Percentiles rank a stretch among this genome's conserved stretches.
Evolutionary conservation across 2,329 filamentous ascomycete species (phyloP).

Genomic region (Aspergillus pseudoviridinutans): DNA sequence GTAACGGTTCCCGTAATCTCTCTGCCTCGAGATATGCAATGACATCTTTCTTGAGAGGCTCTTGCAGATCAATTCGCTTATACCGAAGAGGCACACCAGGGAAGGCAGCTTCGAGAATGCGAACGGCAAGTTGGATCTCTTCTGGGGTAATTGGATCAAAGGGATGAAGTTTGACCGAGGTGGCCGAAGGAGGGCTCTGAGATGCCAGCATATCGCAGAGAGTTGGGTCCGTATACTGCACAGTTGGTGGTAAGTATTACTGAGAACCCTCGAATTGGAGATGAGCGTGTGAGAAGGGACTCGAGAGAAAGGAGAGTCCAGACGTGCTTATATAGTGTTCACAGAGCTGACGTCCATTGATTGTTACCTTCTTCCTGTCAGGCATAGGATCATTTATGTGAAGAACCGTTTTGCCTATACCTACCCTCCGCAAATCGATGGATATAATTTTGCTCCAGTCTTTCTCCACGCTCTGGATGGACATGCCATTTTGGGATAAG

Average conservation of each 20-base stretch:
- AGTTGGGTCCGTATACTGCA: background rate
- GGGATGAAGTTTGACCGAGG: constrained; percentile 26
- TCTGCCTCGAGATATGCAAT: constrained; percentile 61
- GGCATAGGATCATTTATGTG: background rate
- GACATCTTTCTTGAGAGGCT: constrained; percentile 58
- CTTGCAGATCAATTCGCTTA: constrained; percentile 64
- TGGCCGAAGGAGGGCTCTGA: constrained; percentile 9
- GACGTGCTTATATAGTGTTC: background rate
- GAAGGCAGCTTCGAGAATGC: constrained; percentile 34
- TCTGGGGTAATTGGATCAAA: constrained; percentile 37
- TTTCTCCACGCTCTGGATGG: constrained; percentile 16
- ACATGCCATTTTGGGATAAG: constrained; percentile 26
- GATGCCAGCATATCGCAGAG: constrained; percentile 1
- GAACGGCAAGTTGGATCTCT: constrained; percentile 35
- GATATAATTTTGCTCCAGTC: background rate
- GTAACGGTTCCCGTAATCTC: constrained; percentile 47
- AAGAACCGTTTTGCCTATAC: background rate
- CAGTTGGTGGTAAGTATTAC: background rate
- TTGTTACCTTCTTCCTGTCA: background rate
- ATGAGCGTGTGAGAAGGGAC: background rate
- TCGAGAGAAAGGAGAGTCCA: background rate
- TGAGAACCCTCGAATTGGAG: background rate
- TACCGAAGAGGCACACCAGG: constrained; percentile 43
- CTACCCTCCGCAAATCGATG: background rate
- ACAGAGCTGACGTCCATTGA: background rate